Evolutionary conservation across 352 stramenopile genomes (phyloP).

Genomic region (Phytophthora cactorum): DNA sequence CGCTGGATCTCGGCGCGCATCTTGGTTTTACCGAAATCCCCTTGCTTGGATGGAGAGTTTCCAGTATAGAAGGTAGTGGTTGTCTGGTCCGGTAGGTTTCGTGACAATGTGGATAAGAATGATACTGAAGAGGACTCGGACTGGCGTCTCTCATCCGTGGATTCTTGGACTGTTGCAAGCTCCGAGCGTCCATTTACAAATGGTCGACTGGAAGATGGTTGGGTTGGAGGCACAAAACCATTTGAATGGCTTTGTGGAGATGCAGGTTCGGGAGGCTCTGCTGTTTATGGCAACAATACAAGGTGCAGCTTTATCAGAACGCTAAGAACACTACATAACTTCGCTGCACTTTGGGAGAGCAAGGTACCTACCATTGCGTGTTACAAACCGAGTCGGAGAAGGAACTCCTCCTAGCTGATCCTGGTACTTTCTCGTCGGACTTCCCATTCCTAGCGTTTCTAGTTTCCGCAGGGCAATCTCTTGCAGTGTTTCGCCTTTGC

Average conservation of each 20-base stretch:
- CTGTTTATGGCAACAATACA: conserved; percentile 12
- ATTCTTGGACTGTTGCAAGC: conserved; percentile 3
- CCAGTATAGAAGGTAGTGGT: not conserved
- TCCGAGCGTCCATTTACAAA: conserved; percentile 7
- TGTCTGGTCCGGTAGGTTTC: conserved; percentile 8
- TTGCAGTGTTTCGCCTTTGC: conserved; percentile 50
- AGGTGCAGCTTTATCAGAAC: too few relatives aligned
- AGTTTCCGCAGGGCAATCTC: conserved; percentile 53
- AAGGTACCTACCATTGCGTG: conserved; percentile 24
- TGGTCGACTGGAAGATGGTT: conserved; percentile 10
- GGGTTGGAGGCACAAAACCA: conserved; percentile 6
- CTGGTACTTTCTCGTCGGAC: conserved; percentile 19
- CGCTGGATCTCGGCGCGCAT: conserved; percentile 46
- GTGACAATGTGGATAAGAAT: conserved; percentile 23
- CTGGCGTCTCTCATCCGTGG: conserved; percentile 6
- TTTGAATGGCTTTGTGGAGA: conserved; percentile 16
- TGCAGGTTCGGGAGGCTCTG: conserved; percentile 11
- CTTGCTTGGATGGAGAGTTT: conserved; percentile 12
- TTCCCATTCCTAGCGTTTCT: conserved; percentile 40
- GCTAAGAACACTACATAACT: not conserved
- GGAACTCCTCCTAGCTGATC: not conserved
- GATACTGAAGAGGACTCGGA: conserved; percentile 19
- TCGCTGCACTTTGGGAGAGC: not conserved
- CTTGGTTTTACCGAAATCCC: conserved; percentile 4
- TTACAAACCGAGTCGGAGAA: conserved; percentile 29